phyloP scores from a whole-genome alignment of 2,329 filamentous ascomycete genomes.

The Cephalotrichum gorgonifer region DNA sequence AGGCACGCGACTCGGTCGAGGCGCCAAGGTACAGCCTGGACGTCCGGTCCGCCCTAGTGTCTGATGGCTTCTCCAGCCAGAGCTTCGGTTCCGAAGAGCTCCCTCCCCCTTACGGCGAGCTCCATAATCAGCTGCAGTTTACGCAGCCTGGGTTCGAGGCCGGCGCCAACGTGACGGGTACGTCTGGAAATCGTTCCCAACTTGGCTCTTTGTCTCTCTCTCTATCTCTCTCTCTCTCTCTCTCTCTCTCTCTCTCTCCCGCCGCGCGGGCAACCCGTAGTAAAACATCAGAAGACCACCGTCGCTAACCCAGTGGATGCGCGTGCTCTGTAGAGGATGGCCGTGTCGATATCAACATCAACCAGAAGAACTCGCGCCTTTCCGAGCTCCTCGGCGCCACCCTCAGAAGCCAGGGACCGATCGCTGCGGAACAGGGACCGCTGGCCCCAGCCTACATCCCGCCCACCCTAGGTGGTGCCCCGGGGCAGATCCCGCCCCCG shows the following conservation, averaged over 20 bases:
- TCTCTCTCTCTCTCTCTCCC: neutral
- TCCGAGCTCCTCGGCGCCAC: conserved; percentile 58
- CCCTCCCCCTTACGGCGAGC: conserved; percentile 50
- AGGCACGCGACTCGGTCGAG: conserved; percentile 1
- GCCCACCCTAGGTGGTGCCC: conserved; percentile 56
- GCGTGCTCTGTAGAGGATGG: conserved; percentile 54
- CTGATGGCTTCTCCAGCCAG: conserved; percentile 29
- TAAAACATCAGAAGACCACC: too few relatives aligned
- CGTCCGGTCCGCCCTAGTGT: conserved; percentile 20
- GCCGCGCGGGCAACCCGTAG: too few relatives aligned
- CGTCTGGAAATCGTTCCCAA: conserved; percentile 1
- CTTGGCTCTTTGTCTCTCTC: neutral
- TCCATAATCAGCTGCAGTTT: conserved; percentile 45
- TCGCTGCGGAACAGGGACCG: conserved; percentile 9
- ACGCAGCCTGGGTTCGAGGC: conserved; percentile 54
- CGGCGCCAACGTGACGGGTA: conserved; percentile 47
- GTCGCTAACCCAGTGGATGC: neutral
- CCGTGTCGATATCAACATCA: conserved; percentile 70
- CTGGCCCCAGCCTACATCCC: conserved; percentile 53
- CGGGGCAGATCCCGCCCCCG: conserved; percentile 45
- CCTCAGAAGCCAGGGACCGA: conserved; percentile 43
- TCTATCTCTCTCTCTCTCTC: neutral
- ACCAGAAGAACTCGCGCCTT: conserved; percentile 56
- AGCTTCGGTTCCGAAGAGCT: conserved; percentile 30
- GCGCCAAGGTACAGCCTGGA: conserved; percentile 11